Base-by-base conservation (phyloP, 768 basidiomycete genomes). In the Saitozyma podzolica region DNA sequence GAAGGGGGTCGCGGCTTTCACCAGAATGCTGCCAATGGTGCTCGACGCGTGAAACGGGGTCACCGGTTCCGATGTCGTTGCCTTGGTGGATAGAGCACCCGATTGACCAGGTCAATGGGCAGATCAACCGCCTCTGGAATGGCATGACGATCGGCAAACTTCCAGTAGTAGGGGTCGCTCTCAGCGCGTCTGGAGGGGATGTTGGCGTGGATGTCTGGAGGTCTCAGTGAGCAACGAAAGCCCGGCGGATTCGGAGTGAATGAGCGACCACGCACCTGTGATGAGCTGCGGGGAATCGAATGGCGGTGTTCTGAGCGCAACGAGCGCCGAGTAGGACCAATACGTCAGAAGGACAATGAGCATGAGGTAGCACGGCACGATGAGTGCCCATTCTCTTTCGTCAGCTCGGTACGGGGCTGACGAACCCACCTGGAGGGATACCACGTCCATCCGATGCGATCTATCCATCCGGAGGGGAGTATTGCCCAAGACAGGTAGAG, bases 321-420 rank as follows among this genome's bases (percentile, higher is more conserved):
- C 70, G 16, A 80, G 42, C 10, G 65, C 70, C 2, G 68, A 63
- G 47, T 80, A 80, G 11, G 57, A 48, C 43, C 65, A 65, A 59
- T 80, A 80, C 9, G 79, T 63, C 37, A 75, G 50, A 0, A 75
- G 61, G n/a, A 80, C 70, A 47, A 78, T 40, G n/a, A 75, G 48
- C 71, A 80, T 77, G 8, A 74, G 43, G 50, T 66, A 78, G 14
- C 72, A 71, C 2, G 79, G 79, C 0, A 78, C 55, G 41, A 80
- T 60, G 14, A 78, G 56, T 2, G 75, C 69, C 79, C 79, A 80
- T 56, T 76, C 72, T 47, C 79, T 80, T 54, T 7, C 11, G 6
- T 41, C 11, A 49, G 52, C 54, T 29, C 40, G 13, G 52, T 19
- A 9, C 40, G 8, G 51, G 17, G 20, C 3, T 17, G 2, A 11